Conservation (phyloP, 768 basidiomycete genomes). For the Mycena rosella region DNA sequence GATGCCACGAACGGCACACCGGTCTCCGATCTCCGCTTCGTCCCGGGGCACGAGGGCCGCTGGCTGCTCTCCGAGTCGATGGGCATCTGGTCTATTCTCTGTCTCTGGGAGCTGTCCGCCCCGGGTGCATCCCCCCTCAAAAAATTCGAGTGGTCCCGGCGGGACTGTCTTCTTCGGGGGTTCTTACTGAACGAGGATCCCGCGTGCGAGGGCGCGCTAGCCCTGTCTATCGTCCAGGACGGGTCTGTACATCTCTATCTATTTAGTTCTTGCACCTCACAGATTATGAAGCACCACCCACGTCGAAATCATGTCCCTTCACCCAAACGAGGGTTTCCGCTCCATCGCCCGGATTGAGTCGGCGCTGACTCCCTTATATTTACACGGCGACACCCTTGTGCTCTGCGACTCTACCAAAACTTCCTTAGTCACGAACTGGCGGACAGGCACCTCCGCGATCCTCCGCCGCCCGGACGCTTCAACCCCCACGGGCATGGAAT, state of each 20-base stretch:
- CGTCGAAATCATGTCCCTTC: slow-evolving; percentile 51
- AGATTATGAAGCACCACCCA: slow-evolving; percentile 43
- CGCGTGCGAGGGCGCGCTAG: slow-evolving; percentile 60
- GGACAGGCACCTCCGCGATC: slow-evolving; percentile 55
- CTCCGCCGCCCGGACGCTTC: slow-evolving; percentile 55
- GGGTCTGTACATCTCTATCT: slow-evolving; percentile 54
- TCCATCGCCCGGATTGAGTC: slow-evolving; percentile 53
- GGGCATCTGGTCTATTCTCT: slow-evolving; percentile 71
- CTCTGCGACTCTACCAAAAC: slow-evolving; percentile 60
- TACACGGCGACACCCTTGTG: slow-evolving; percentile 66
- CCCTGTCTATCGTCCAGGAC: slow-evolving; percentile 60
- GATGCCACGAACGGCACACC: slow-evolving; percentile 54
- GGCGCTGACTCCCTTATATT: slow-evolving; percentile 58
- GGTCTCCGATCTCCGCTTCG: slow-evolving; percentile 66
- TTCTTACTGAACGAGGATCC: neutral
- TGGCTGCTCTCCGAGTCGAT: slow-evolving; percentile 69
- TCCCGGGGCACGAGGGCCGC: slow-evolving; percentile 58
- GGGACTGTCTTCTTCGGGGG: slow-evolving; percentile 60
- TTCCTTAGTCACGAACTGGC: slow-evolving; percentile 69
- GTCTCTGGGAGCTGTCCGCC: slow-evolving; percentile 62
- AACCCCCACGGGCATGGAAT: slow-evolving; percentile 40
- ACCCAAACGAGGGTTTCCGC: slow-evolving; percentile 43
- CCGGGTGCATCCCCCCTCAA: slow-evolving; percentile 40
- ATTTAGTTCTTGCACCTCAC: too few relatives aligned
- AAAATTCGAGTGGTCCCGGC: slow-evolving; percentile 65